Conservation (phyloP, 768 basidiomycete species). For the Termitomyces sp. region DNA sequence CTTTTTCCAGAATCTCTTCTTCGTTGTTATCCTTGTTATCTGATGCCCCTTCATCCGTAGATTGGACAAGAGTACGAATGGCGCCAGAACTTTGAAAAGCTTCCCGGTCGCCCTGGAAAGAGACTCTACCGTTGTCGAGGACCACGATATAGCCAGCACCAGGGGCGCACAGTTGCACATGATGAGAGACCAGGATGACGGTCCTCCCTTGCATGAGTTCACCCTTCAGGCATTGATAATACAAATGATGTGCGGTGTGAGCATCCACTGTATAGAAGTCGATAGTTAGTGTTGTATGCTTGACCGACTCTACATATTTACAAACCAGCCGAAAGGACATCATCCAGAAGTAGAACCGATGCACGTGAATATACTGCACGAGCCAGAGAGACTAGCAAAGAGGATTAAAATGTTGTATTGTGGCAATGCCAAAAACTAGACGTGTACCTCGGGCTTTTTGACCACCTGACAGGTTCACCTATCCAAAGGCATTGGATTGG, state of each 20-base stretch:
- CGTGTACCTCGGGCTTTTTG: slow-evolving; percentile 61
- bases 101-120: slow-evolving; percentile 63
- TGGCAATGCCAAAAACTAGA: not conserved
- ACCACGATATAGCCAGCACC: slow-evolving; percentile 80
- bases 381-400: slow-evolving; percentile 54
- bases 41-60: slow-evolving; percentile 24
- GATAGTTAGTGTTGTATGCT: not conserved
- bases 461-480: slow-evolving; percentile 53
- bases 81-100: slow-evolving; percentile 65
- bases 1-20: slow-evolving; percentile 30
- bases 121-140: slow-evolving; percentile 75
- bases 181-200: slow-evolving; percentile 90
- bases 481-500: not conserved
- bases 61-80: slow-evolving; percentile 61
- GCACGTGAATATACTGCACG: slow-evolving; percentile 90
- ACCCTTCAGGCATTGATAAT: slow-evolving; percentile 77
- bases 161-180: slow-evolving; percentile 82
- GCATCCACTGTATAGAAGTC: slow-evolving; percentile 61
- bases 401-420: not conserved
- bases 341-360: slow-evolving; percentile 76
- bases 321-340: slow-evolving; percentile 58
- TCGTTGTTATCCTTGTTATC: slow-evolving; percentile 33
- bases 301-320: slow-evolving; percentile 12
- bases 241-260: slow-evolving; percentile 88
- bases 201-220: slow-evolving; percentile 79